phyloP scores from a whole-genome alignment of 176 grass and related monocot species.

The Raddia guianensis region DNA sequence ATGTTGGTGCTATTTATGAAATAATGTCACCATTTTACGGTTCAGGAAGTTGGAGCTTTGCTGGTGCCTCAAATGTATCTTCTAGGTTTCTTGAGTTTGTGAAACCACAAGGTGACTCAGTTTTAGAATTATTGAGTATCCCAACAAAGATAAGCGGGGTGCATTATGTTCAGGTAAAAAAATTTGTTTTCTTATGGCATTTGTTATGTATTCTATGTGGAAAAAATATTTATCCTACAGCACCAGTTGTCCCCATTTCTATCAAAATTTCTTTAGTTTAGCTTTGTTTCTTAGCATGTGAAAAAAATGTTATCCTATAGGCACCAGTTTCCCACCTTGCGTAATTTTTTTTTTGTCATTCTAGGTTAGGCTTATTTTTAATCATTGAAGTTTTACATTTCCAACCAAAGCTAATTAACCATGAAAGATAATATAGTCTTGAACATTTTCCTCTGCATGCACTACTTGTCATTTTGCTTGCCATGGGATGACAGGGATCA shows the following conservation, averaged over 20 bases:
- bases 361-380: background rate
- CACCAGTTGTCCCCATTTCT: background rate
- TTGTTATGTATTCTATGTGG: background rate
- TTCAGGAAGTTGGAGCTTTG: constrained; percentile 87
- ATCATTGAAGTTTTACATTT: background rate
- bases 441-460: constrained; percentile 12
- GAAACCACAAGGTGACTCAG: constrained; percentile 73
- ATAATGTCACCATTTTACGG: constrained; percentile 31
- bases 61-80: constrained; percentile 75
- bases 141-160: constrained; percentile 97
- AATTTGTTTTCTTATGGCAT: background rate
- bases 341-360: background rate
- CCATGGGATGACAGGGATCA: constrained; percentile 60
- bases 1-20: constrained; percentile 1
- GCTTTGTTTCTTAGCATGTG: background rate
- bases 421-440: constrained; percentile 11
- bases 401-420: constrained; percentile 8
- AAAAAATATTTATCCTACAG: background rate
- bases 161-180: constrained; percentile 91
- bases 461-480: constrained; percentile 35
- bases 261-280: constrained; percentile 1
- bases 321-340: background rate
- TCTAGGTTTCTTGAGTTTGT: constrained; percentile 90
- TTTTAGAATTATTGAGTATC: constrained; percentile 91
- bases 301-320: background rate